Evolutionary conservation across 169 alveolate genomes (phyloP).

Genomic region (Pseudocohnilembus persalinus): DNA sequence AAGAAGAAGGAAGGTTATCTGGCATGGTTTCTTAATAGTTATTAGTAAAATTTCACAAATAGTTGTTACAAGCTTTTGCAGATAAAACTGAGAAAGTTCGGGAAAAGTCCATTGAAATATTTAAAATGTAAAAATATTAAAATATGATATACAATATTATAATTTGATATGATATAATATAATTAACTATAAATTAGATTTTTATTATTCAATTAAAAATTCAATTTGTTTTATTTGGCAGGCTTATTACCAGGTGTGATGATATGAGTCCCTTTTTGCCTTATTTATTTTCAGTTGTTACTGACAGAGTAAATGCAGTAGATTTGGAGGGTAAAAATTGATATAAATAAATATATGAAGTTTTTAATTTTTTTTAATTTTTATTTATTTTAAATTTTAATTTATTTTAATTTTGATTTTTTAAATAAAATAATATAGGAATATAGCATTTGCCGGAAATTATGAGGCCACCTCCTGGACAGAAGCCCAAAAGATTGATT

Average conservation of each 20-base stretch:
- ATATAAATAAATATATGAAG: too few relatives aligned
- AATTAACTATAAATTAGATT: too few relatives aligned
- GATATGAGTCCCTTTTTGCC: conserved; percentile 77
- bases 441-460: conserved; percentile 79
- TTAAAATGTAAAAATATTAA: conserved; percentile 52
- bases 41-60: conserved; percentile 64
- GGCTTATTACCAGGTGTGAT: conserved; percentile 64
- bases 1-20: conserved; percentile 40
- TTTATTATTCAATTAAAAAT: too few relatives aligned
- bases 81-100: conserved; percentile 79
- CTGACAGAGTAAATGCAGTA: conserved; percentile 75
- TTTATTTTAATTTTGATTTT: too few relatives aligned
- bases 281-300: conserved; percentile 77
- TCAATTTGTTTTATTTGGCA: neutral
- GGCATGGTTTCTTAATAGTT: conserved; percentile 69
- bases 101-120: conserved; percentile 70
- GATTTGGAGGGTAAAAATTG: conserved; percentile 85
- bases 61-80: conserved; percentile 64
- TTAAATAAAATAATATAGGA: conserved; percentile 24
- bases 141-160: too few relatives aligned
- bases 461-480: conserved; percentile 82
- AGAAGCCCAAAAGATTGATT: conserved; percentile 75
- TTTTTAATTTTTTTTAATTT: too few relatives aligned
- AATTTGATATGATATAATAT: too few relatives aligned
- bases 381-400: too few relatives aligned